Percentiles rank a stretch among this genome's conserved stretches.
These are phyloP conservation scores for Collybiopsis luxurians DNA, from an alignment of 768 basidiomycete genomes.

Conservation along the genomic window DNA sequence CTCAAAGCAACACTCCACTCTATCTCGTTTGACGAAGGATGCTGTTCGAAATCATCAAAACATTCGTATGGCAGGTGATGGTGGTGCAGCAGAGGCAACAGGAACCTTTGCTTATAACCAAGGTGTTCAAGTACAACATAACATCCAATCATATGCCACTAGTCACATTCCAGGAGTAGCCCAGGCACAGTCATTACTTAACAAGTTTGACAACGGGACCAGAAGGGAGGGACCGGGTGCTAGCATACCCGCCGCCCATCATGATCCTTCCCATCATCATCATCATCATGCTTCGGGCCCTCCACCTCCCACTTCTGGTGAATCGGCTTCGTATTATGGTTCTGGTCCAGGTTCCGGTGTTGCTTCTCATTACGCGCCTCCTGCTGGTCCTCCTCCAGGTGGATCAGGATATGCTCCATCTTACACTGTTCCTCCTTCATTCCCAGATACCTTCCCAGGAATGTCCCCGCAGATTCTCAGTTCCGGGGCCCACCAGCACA, in stretches of 20 bases:
- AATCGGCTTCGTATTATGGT: slow-evolving; percentile 30
- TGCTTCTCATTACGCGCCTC: slow-evolving; percentile 18
- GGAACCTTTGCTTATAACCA: slow-evolving; percentile 47
- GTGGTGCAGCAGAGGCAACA: slow-evolving; percentile 41
- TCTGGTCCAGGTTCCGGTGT: slow-evolving; percentile 15
- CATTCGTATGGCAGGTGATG: slow-evolving; percentile 54
- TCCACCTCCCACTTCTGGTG: slow-evolving; percentile 18
- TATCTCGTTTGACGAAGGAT: slow-evolving; percentile 61
- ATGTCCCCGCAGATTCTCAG: slow-evolving; percentile 21
- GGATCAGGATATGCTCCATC: slow-evolving; percentile 29
- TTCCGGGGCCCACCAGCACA: slow-evolving; percentile 16
- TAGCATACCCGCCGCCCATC: background rate
- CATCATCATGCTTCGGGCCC: slow-evolving; percentile 11
- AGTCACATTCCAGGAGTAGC: slow-evolving; percentile 44
- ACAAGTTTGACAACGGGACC: slow-evolving; percentile 23
- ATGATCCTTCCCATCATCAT: slow-evolving; percentile 3
- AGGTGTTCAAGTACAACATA: slow-evolving; percentile 47
- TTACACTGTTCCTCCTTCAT: slow-evolving; percentile 16
- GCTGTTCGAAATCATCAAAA: slow-evolving; percentile 74
- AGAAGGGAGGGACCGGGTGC: slow-evolving; percentile 23
- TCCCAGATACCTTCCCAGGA: slow-evolving; percentile 32
- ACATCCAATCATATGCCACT: slow-evolving; percentile 39
- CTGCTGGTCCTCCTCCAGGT: slow-evolving; percentile 22
- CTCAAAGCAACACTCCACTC: slow-evolving; percentile 39
- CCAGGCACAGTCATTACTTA: slow-evolving; percentile 39